phyloP scores from a whole-genome alignment of 2,329 filamentous ascomycete species.

The Metarhizium sp. region DNA sequence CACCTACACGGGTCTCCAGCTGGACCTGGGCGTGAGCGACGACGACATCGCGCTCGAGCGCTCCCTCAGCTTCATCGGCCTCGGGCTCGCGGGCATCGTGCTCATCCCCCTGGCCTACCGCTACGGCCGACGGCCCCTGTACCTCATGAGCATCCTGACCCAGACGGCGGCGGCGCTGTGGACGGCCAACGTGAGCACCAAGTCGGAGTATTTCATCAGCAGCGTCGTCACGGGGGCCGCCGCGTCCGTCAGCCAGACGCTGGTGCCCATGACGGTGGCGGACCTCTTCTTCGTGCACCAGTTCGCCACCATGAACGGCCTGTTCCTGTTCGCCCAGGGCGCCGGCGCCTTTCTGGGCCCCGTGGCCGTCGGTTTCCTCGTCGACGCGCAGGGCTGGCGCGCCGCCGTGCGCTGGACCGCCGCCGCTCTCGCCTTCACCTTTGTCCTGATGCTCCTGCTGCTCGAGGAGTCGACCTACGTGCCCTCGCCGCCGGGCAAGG shows the following conservation, averaged over 20 bases:
- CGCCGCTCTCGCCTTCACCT: constrained; percentile 1
- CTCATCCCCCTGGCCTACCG: constrained; percentile 15
- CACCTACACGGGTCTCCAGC: neutral
- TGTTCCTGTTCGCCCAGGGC: constrained; percentile 18
- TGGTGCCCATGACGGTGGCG: constrained; percentile 27
- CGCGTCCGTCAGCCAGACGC: constrained; percentile 28
- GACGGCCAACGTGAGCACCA: constrained; percentile 28
- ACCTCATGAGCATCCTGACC: constrained; percentile 25
- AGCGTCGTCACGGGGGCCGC: constrained; percentile 26
- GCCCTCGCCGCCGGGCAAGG: neutral
- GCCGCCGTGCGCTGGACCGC: constrained; percentile 16
- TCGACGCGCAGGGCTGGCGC: constrained; percentile 16
- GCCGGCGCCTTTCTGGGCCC: constrained; percentile 16
- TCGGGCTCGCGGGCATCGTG: constrained; percentile 13
- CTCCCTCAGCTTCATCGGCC: constrained; percentile 7
- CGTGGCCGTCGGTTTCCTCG: constrained; percentile 10
- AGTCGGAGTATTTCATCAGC: constrained; percentile 20
- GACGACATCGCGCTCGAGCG: neutral
- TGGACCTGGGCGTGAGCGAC: neutral
- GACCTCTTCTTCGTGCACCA: constrained; percentile 24
- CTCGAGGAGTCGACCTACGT: constrained; percentile 6
- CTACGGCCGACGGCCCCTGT: constrained; percentile 14
- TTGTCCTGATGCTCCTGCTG: constrained; percentile 3
- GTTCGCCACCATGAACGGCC: constrained; percentile 17
- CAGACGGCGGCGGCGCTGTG: constrained; percentile 27